Percentiles rank a stretch among this genome's conserved stretches.
phyloP scores from a whole-genome alignment of 441 rosid genomes.

The Populus hybrid region DNA sequence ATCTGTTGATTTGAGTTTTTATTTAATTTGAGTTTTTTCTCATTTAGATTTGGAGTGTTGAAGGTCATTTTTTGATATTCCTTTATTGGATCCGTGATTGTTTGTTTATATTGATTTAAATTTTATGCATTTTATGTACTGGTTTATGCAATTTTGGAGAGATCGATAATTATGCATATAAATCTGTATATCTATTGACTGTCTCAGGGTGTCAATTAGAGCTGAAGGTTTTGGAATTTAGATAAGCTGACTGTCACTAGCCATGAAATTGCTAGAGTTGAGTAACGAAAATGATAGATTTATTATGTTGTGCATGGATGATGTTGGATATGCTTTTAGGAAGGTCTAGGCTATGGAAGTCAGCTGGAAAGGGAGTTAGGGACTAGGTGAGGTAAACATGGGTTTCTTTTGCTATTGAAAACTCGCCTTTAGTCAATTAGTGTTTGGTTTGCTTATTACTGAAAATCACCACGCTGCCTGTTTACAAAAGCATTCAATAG shows the following conservation, averaged over 20 bases:
- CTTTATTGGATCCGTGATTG: not conserved
- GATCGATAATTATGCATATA: not conserved
- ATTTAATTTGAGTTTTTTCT: not conserved
- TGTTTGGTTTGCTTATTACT: too few relatives aligned
- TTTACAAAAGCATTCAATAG: too few relatives aligned
- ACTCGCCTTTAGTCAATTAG: too few relatives aligned
- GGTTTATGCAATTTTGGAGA: not conserved
- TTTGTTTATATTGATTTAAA: too few relatives aligned
- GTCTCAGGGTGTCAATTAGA: not conserved
- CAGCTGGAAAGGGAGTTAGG: not conserved
- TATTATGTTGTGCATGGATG: not conserved
- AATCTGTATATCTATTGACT: not conserved
- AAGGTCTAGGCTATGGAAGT: not conserved
- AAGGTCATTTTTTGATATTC: not conserved
- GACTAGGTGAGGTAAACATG: not conserved
- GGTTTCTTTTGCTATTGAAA: too few relatives aligned
- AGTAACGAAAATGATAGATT: not conserved
- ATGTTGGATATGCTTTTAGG: not conserved
- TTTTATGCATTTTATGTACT: not conserved
- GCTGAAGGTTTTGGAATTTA: not conserved
- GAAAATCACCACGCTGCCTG: too few relatives aligned
- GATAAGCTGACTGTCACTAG: not conserved
- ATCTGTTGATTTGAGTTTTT: too few relatives aligned
- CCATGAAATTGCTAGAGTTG: not conserved
- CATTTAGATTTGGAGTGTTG: not conserved